A percentile compares a stretch with the other conserved stretches of the same genome.
Evolutionary conservation across 352 stramenopile species (phyloP).

Genomic region (Globisporangium radiosum): DNA sequence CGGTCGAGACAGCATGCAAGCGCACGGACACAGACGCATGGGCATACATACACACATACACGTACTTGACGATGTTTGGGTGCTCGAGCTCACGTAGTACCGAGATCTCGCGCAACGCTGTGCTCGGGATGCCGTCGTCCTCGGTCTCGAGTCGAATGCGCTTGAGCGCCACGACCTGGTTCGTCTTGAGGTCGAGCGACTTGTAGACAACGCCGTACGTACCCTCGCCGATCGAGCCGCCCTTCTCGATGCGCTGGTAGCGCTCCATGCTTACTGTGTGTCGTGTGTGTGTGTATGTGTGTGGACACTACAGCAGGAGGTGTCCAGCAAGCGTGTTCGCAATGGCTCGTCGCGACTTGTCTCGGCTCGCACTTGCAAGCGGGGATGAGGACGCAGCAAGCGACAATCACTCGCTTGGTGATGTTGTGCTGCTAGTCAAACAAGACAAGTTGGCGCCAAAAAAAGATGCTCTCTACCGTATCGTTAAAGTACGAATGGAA

Average conservation of each 20-base stretch:
- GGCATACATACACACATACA: not conserved
- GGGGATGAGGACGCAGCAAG: no score
- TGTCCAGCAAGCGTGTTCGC: no score
- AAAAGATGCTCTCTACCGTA: no score
- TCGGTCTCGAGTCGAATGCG: conserved; percentile 97
- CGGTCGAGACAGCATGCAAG: not conserved
- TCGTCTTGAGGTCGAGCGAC: conserved; percentile 88
- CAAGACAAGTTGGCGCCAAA: no score
- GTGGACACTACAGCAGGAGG: no score
- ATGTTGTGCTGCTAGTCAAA: no score
- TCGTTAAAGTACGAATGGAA: no score
- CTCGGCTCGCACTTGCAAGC: no score
- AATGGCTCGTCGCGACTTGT: no score
- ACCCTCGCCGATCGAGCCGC: conserved; percentile 89
- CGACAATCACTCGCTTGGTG: no score
- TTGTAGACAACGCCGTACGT: conserved; percentile 98
- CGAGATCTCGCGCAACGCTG: conserved; percentile 97
- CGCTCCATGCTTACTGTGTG: conserved; percentile 55
- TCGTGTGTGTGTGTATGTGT: not conserved
- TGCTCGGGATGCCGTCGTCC: conserved; percentile 98
- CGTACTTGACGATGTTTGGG: conserved; percentile 93
- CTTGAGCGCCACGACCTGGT: conserved; percentile 93
- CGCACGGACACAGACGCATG: not conserved
- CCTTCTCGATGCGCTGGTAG: conserved; percentile 93
- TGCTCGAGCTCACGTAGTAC: conserved; percentile 96